A percentile compares a stretch with the other conserved stretches of the same genome.
Conservation (phyloP, 495 filamentous ascomycete species). For the Hamigera avellanea region DNA sequence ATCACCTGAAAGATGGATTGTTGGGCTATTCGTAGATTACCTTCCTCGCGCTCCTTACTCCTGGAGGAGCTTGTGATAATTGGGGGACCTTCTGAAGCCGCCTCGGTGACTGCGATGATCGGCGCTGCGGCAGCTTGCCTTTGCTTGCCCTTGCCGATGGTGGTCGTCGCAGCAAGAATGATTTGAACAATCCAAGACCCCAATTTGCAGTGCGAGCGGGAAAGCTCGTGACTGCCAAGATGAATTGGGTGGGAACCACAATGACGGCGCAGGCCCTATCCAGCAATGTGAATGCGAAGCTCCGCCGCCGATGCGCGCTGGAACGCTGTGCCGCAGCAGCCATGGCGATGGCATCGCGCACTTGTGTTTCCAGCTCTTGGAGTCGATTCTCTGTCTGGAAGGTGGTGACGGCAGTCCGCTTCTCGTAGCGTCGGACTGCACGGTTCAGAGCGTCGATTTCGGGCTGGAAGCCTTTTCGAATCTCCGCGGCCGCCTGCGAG, state of each 20-base stretch:
- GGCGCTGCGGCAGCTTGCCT: conserved; percentile 4
- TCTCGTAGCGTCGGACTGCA: conserved; percentile 89
- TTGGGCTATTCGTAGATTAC: no score
- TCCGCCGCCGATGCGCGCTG: conserved; percentile 6
- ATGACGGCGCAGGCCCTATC: conserved; percentile 19
- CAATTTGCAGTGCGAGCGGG: conserved; percentile 12
- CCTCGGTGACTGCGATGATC: background rate
- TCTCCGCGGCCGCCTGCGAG: conserved; percentile 43
- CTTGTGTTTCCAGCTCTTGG: conserved; percentile 50
- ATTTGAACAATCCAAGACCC: conserved; percentile 6
- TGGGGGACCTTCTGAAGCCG: background rate
- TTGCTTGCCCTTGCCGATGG: background rate
- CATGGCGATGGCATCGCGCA: conserved; percentile 68
- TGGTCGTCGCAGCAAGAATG: background rate
- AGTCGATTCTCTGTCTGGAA: conserved; percentile 69
- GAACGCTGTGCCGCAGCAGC: conserved; percentile 60
- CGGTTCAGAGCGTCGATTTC: conserved; percentile 84
- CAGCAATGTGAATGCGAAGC: conserved; percentile 12
- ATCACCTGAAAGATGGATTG: no score
- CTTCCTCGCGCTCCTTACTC: no score
- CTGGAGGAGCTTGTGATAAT: no score
- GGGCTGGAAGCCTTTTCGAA: conserved; percentile 55
- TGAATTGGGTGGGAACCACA: conserved; percentile 17
- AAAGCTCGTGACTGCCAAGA: conserved; percentile 12
- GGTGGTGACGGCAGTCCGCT: conserved; percentile 59